Evolutionary conservation across 2,329 filamentous ascomycete genomes (phyloP).

Genomic region (Cadophora luteo-olivacea): DNA sequence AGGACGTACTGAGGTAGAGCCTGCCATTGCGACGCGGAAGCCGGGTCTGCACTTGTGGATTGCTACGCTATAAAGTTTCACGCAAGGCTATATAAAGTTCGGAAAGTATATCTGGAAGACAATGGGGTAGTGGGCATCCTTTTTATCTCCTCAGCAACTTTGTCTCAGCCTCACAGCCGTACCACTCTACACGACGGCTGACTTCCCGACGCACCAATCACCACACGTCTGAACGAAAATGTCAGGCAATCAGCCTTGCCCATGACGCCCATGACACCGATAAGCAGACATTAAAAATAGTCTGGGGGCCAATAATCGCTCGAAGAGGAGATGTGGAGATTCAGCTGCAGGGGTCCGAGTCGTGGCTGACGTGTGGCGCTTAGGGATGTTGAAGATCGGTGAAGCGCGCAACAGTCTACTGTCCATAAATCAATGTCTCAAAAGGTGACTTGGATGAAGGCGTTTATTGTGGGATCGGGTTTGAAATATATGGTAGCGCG

Average conservation of each 20-base stretch:
- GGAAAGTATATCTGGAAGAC: neutral
- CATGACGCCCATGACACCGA: neutral
- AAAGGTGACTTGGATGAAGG: no score
- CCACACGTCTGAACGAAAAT: neutral
- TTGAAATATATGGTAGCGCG: neutral
- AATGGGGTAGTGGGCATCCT: neutral
- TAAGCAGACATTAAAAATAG: neutral
- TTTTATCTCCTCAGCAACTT: neutral
- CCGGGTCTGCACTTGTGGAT: neutral
- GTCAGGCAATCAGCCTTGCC: neutral
- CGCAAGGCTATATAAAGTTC: neutral
- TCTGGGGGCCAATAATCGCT: neutral
- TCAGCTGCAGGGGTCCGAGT: neutral
- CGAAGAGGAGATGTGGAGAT: constrained; percentile 7
- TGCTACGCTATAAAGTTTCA: no score
- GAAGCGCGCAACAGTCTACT: neutral
- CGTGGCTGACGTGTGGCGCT: constrained; percentile 9
- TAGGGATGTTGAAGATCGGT: neutral
- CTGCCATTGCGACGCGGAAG: neutral
- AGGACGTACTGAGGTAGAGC: neutral
- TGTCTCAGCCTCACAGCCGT: constrained; percentile 6
- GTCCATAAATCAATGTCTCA: no score
- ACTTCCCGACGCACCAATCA: neutral
- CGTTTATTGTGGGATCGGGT: neutral
- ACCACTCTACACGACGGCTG: neutral